Conservation (phyloP, 2,329 filamentous ascomycete species). For the Trichoderma asperellum region DNA sequence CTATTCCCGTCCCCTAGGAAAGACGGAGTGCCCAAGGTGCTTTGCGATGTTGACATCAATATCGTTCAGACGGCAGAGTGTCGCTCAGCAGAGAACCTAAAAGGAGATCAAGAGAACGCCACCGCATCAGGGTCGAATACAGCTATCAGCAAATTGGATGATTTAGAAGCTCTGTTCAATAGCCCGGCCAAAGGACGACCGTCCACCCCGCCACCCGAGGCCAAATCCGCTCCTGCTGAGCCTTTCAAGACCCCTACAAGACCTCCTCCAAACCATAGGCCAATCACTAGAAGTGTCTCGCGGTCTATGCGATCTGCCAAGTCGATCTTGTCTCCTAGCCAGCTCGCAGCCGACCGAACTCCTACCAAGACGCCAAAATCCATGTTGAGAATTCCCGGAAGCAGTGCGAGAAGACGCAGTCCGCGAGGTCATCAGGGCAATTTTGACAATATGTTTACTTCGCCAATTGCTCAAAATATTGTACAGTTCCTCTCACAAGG, state of each 20-base stretch:
- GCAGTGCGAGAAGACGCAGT: constrained; percentile 48
- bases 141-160: constrained; percentile 50
- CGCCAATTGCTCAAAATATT: constrained; percentile 66
- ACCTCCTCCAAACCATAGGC: constrained; percentile 64
- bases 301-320: constrained; percentile 56
- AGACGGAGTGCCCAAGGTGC: constrained; percentile 62
- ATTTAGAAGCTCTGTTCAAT: constrained; percentile 69
- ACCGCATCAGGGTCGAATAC: constrained; percentile 44
- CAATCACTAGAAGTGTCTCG: constrained; percentile 63
- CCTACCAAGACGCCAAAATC: constrained; percentile 51
- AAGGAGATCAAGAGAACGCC: constrained; percentile 52
- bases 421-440: constrained; percentile 47
- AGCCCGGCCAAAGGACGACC: constrained; percentile 50
- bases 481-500: constrained; percentile 65
- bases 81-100: constrained; percentile 43
- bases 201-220: constrained; percentile 57
- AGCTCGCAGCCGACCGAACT: constrained; percentile 51
- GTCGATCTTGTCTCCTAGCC: constrained; percentile 50
- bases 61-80: constrained; percentile 50
- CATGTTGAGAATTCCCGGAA: constrained; percentile 36
- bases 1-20: constrained; percentile 79
- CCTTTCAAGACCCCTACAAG: constrained; percentile 66
- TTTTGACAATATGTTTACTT: constrained; percentile 51
- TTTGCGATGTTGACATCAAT: constrained; percentile 62
- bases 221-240: constrained; percentile 46